Conservation (phyloP, 2,329 filamentous ascomycete genomes). For the Calonectria henricotiae region DNA sequence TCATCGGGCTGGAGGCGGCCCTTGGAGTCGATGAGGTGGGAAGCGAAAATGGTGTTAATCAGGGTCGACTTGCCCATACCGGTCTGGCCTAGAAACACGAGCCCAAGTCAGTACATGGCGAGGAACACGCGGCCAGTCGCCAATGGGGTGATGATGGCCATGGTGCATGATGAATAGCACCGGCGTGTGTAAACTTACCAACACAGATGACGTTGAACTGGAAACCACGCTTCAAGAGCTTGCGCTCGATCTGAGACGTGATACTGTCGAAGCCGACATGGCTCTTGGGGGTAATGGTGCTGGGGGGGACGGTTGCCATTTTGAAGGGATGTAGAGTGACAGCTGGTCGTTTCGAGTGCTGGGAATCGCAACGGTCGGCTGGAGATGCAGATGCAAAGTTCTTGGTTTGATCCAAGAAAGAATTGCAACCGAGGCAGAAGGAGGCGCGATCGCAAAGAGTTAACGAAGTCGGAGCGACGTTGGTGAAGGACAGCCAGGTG, state of each 20-base stretch:
- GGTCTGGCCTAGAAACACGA: conserved; percentile 82
- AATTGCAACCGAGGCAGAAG: conserved; percentile 42
- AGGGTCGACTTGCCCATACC: conserved; percentile 98
- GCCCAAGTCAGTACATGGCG: conserved; percentile 40
- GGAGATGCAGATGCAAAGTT: conserved; percentile 41
- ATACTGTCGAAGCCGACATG: conserved; percentile 99
- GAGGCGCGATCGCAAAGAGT: conserved; percentile 46
- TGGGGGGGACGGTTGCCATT: conserved; percentile 77
- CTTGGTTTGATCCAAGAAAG: conserved; percentile 53
- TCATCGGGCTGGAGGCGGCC: conserved; percentile 94
- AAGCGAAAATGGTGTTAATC: conserved; percentile 99
- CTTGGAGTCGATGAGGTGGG: conserved; percentile 99
- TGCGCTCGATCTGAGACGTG: conserved; percentile 99
- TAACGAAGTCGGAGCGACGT: conserved; percentile 49
- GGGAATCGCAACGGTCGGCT: conserved; percentile 54
- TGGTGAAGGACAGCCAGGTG: conserved; percentile 50
- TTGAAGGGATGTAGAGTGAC: conserved; percentile 54
- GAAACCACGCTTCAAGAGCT: conserved; percentile 99
- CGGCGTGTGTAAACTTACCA: conserved; percentile 75
- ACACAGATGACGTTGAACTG: conserved; percentile 99
- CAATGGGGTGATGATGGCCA: conserved; percentile 43
- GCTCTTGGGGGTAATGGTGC: conserved; percentile 90
- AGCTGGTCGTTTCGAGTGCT: conserved; percentile 52
- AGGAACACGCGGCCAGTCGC: conserved; percentile 33
- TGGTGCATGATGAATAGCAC: conserved; percentile 35